Evolutionary conservation across 2,329 filamentous ascomycete species (phyloP).

Genomic region (Cadophora sp.): DNA sequence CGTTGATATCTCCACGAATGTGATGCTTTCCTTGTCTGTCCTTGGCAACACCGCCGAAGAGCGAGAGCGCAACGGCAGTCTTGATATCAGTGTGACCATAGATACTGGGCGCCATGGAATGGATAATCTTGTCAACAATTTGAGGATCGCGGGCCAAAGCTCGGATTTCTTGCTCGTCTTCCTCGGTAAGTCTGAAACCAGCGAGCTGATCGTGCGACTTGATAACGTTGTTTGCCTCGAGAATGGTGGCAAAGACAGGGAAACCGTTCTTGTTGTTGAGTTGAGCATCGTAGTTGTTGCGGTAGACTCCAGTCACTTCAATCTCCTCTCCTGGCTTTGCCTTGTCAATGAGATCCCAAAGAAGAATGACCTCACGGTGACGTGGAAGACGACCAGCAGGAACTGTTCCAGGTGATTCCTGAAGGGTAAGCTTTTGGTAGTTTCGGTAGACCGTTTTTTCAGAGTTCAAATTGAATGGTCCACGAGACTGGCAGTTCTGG

Average conservation of each 20-base stretch:
- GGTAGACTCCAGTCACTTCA: slow-evolving; percentile 94
- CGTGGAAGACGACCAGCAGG: slow-evolving; percentile 93
- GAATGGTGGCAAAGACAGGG: slow-evolving; percentile 95
- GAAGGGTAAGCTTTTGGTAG: slow-evolving; percentile 96
- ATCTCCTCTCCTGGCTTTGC: slow-evolving; percentile 98
- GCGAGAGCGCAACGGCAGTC: slow-evolving; percentile 90
- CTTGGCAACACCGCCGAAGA: slow-evolving; percentile 96
- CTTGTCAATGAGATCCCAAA: slow-evolving; percentile 96
- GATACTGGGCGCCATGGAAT: slow-evolving; percentile 95
- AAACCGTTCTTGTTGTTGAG: slow-evolving; percentile 99
- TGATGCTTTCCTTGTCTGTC: slow-evolving; percentile 86
- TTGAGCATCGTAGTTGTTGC: slow-evolving; percentile 97
- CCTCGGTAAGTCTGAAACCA: slow-evolving; percentile 92
- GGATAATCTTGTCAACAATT: slow-evolving; percentile 90
- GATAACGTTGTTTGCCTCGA: slow-evolving; percentile 96
- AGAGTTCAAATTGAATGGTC: slow-evolving; percentile 93
- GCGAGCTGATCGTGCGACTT: slow-evolving; percentile 98
- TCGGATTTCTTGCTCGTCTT: slow-evolving; percentile 92
- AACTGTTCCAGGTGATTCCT: slow-evolving; percentile 96
- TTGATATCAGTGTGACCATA: slow-evolving; percentile 98
- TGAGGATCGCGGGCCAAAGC: slow-evolving; percentile 86
- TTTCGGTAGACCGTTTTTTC: slow-evolving; percentile 99
- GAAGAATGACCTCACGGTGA: slow-evolving; percentile 90
- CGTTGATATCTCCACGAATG: slow-evolving; percentile 97
- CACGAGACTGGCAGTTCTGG: slow-evolving; percentile 93